Base-by-base conservation (phyloP, 75 land plant species). In the Picea glauca region DNA sequence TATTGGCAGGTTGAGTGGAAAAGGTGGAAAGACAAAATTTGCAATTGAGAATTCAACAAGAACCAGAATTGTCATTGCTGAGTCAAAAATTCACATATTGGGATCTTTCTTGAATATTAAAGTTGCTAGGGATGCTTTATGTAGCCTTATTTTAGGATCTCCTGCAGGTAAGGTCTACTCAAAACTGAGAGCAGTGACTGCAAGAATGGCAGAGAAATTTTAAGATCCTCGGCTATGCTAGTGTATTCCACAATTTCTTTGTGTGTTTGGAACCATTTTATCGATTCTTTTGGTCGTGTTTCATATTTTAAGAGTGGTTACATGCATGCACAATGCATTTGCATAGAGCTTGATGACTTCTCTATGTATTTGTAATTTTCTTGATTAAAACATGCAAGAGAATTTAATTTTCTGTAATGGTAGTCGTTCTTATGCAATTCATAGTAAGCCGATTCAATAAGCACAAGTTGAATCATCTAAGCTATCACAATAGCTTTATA, bases 161-260 rank as follows among this genome's bases (percentile, higher is more conserved):
- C 99, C 97, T 75, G 94, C 99, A 75, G 97, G 93, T 20, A 96
- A 96, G 81, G 99, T 96, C 11, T 94, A 96, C 60, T 96, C 99
- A 32, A 94, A 94, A 79, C 81, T 96, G 20, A 89, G 98, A 78
- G 82, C 93, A 2, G 95, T 96, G 13, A 76, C 90, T 58, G 83
- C 91, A 31, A 87, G 99, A 60, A 57, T 96, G 80, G 98, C 93
- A 40, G 99, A 96, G 78, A 89, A 84, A 79, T 95, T 80, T 85
- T 92, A 80, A 85, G 3, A 9, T 21, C 21, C 40, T 20, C 26
- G 2, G 21, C 74, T 43, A 70, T 35, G 33, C 1, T 63, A 26
- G 72, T 40, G 8, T 70, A 20, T 20, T 70, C 43, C 23, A 50
- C 56, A 1, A 9, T 50, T 50, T 50, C 56, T 50, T 50, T 50